These are phyloP conservation scores for Evernia prunastri DNA, from an alignment of 495 filamentous ascomycete genomes.

Conservation along the genomic window DNA sequence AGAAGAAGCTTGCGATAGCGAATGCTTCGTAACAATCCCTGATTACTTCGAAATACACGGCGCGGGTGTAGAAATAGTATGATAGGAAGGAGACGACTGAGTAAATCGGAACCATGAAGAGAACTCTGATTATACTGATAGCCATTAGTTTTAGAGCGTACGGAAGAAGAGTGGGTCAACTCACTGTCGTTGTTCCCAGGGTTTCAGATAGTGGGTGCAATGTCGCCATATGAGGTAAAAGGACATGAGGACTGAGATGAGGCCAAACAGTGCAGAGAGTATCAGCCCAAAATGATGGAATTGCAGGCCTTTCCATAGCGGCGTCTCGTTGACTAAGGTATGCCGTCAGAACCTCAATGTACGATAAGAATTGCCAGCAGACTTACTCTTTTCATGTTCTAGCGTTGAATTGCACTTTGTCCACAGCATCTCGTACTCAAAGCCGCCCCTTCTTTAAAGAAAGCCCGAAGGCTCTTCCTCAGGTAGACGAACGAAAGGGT, in stretches of 20 bases:
- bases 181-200: constrained; percentile 73
- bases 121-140: constrained; percentile 72
- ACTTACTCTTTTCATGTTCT: constrained; percentile 41
- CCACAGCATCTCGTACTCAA: constrained; percentile 39
- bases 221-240: constrained; percentile 62
- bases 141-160: constrained; percentile 12
- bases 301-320: constrained; percentile 43
- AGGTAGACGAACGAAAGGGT: background rate
- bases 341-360: constrained; percentile 11
- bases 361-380: background rate
- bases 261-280: constrained; percentile 42
- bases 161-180: constrained; percentile 22
- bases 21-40: constrained; percentile 91
- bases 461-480: background rate
- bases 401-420: constrained; percentile 44
- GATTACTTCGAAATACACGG: constrained; percentile 75
- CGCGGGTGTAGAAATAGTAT: constrained; percentile 69
- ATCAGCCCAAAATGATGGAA: constrained; percentile 46
- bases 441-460: background rate
- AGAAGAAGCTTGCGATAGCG: constrained; percentile 84
- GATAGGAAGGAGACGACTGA: constrained; percentile 70
- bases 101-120: constrained; percentile 88
- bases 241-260: constrained; percentile 40
- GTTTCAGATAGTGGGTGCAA: constrained; percentile 76
- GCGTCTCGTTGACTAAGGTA: constrained; percentile 32